Evolutionary conservation across 2,329 filamentous ascomycete genomes (phyloP), one percentile per base, ranked within the genome.

Genomic region (Aspergillus phoenicis): DNA sequence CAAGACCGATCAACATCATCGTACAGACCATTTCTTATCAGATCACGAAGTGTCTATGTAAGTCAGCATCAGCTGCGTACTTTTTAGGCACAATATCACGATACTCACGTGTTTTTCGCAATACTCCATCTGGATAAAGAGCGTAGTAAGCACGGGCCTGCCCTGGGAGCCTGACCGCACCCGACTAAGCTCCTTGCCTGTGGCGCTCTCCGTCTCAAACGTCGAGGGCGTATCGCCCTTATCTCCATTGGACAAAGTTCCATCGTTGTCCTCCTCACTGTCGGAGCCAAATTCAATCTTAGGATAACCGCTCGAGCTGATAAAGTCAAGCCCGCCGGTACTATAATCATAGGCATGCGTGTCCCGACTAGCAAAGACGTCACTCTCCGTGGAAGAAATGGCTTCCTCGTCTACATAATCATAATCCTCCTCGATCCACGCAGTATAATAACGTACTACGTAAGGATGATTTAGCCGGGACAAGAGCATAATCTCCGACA

Each of bases 81-180:
- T 58, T 30, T 52, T 22, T 41, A 33, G 22, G 17, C 3, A 20
- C 5, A 15, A 22, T 28, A n/a, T 20, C 10, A 2, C 3, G 57
- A 22, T 8, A 78, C 84, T 75, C 79, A 89, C 87, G 66, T 91
- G 87, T 72, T 94, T 95, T 74, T 98, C 94, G 71, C 95, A 99
- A 68, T 97, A 96, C 73, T 99, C 95, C 95, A 99, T 99, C 62
- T 96, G 95, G 59, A 99, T 98, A 74, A 97, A 99, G 45, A 99
- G 83, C 6, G 93, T 89, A 0, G 90, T 93, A 56, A 85, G 86
- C 62, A 85, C 84, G 4, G 85, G 81, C 58, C 84, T 81, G 20
- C 80, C 78, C 58, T 78, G 76, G 13, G 82, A 82, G 56, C 79
- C 79, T 17, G 82, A 82, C 55, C 77, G 76, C 49, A 77, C 74